Percentiles rank a stretch among this genome's conserved stretches.
Evolutionary conservation across 1,139 yeast genomes (phyloP).

Genomic region (Magnusiomyces suaveolens): DNA sequence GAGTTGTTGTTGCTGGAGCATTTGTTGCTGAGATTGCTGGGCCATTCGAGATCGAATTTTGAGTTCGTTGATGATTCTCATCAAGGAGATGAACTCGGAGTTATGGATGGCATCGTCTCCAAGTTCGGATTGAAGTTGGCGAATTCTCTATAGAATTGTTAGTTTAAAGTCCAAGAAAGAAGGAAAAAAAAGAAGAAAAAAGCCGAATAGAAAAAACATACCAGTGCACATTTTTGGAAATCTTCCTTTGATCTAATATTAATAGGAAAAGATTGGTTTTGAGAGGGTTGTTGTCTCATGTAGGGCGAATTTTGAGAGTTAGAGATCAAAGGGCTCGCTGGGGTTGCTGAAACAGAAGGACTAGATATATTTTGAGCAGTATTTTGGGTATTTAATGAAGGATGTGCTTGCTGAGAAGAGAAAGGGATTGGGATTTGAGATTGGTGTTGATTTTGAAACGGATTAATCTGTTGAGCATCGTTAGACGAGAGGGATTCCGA

Average conservation of each 20-base stretch:
- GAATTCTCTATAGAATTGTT: background rate
- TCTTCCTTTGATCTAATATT: background rate
- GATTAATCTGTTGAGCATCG: background rate
- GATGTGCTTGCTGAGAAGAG: background rate
- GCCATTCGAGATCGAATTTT: background rate
- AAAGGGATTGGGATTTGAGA: too few species aligned
- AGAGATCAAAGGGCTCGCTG: background rate
- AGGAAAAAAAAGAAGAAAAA: background rate
- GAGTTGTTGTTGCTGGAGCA: conserved; percentile 20
- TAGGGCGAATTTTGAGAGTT: background rate
- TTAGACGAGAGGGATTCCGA: too few species aligned
- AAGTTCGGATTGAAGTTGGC: conserved; percentile 17
- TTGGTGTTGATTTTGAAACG: background rate
- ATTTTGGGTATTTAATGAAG: background rate
- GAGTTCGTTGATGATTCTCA: conserved; percentile 25
- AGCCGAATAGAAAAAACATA: background rate
- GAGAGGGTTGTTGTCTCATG: background rate
- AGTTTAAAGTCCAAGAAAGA: background rate
- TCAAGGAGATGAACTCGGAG: conserved; percentile 30
- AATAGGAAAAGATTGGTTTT: background rate
- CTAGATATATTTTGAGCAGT: background rate
- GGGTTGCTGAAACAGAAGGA: background rate
- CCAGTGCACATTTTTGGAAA: background rate
- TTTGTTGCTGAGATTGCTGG: conserved; percentile 31
- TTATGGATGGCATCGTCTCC: conserved; percentile 33